Evolutionary conservation across 1,284 basidiomycete genomes (phyloP), one percentile per base, ranked within the genome.

Genomic region (Ceratobasidium sp.): DNA sequence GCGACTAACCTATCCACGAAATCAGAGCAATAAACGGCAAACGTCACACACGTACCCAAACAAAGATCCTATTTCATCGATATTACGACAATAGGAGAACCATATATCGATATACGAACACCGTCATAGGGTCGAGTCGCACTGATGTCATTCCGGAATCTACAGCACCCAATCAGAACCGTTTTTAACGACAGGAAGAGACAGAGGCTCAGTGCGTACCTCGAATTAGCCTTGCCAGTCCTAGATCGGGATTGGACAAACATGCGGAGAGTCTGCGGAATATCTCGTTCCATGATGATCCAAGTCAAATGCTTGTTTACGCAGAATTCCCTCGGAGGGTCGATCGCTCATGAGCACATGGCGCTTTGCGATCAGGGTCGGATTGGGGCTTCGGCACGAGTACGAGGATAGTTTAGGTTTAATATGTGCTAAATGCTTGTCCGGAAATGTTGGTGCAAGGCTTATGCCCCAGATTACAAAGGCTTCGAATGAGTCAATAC

Each of bases 41-140:
- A n/a, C n/a, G n/a, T n/a, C n/a, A n/a, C n/a, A n/a, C n/a, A n/a
- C n/a, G n/a, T n/a, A n/a, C n/a, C n/a, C n/a, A n/a, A n/a, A n/a
- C n/a, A n/a, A n/a, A n/a, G n/a, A n/a, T n/a, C n/a, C 16, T 43
- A 50, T 50, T 34, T 32, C 45, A 50, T 62, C n/a, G 58, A 43
- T 16, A 21, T 60, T 18, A 9, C 12, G 39, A 43, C 12, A 26
- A 28, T 18, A 23, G 39, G 12, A 60, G 9, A 18, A 36, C 28
- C 14, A 2, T 21, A 23, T 8, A 4, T 16, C n/a, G 39, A 16
- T 21, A 36, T 23, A 30, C 16, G 34, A 39, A 43, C 58, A 43
- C 36, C 39, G 39, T 58, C 55, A 58, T 28, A 32, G 36, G 36
- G 36, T 30, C 52, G 46, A 9, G 52, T 30, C 52, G 26, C 32